Percentiles rank a stretch among this genome's conserved stretches.
These are phyloP conservation scores for Pterulicium gracile DNA, from an alignment of 1,284 basidiomycete genomes.

Conservation along the genomic window DNA sequence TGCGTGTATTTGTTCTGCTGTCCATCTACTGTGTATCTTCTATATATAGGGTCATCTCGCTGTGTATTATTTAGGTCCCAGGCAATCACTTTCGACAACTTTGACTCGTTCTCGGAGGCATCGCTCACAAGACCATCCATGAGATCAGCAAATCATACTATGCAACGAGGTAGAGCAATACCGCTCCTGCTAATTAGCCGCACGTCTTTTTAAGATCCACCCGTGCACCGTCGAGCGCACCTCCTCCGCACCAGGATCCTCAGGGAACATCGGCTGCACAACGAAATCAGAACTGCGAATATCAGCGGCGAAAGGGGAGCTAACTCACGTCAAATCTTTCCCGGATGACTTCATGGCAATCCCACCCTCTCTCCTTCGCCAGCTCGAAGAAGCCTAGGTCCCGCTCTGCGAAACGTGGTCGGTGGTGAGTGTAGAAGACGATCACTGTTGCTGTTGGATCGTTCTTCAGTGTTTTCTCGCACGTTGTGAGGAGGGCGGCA, in stretches of 20 bases:
- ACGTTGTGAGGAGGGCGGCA: slow-evolving; percentile 71
- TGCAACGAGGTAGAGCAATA: too few species aligned
- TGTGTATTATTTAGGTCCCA: too few species aligned
- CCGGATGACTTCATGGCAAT: slow-evolving; percentile 61
- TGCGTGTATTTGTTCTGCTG: too few species aligned
- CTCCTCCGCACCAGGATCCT: slow-evolving; percentile 71
- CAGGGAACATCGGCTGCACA: slow-evolving; percentile 72
- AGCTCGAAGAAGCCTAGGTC: slow-evolving; percentile 80
- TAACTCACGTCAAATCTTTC: slow-evolving; percentile 48
- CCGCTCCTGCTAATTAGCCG: too few species aligned
- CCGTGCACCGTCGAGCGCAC: slow-evolving; percentile 71
- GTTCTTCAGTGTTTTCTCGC: slow-evolving; percentile 34
- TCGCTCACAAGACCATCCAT: too few species aligned
- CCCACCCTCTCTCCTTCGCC: slow-evolving; percentile 64
- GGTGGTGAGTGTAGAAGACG: slow-evolving; percentile 90
- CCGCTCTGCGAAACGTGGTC: slow-evolving; percentile 74
- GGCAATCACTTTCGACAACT: too few species aligned
- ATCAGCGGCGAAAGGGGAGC: slow-evolving; percentile 3
- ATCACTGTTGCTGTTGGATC: slow-evolving; percentile 34
- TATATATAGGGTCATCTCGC: too few species aligned
- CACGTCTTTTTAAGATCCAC: slow-evolving; percentile 43
- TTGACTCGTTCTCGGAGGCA: too few species aligned
- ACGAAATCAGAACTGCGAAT: not conserved
- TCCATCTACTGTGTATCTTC: too few species aligned
- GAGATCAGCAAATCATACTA: too few species aligned